Conservation (phyloP, 73 alveolate genomes). For the Stentor roeselii region DNA sequence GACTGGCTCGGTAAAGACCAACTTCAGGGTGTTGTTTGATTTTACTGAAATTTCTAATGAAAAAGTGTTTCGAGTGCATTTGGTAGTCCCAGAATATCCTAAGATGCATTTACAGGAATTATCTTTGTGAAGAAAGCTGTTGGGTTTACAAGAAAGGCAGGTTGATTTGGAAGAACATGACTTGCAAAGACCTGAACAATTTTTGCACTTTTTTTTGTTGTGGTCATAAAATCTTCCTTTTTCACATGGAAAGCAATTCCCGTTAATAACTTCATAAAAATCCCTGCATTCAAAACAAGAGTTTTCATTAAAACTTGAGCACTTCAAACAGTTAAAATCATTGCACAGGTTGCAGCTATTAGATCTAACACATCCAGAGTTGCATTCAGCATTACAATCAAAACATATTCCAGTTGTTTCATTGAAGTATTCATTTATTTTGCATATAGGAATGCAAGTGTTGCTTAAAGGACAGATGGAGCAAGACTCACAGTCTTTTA, state of each 20-base stretch:
- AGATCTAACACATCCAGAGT: background rate
- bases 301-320: background rate
- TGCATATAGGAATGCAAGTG: background rate
- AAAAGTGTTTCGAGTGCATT: background rate
- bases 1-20: background rate
- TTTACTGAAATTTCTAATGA: background rate
- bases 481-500: background rate
- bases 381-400: background rate
- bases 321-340: background rate
- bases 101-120: too few relatives aligned
- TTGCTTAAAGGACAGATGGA: background rate
- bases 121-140: too few relatives aligned
- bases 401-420: background rate
- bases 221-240: too few relatives aligned
- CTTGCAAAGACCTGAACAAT: too few relatives aligned
- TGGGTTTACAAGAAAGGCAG: too few relatives aligned
- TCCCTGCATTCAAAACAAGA: background rate
- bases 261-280: too few relatives aligned
- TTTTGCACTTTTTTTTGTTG: too few relatives aligned
- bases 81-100: background rate
- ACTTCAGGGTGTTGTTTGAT: background rate
- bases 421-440: too few relatives aligned
- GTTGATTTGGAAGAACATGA: too few relatives aligned
- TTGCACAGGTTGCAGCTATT: background rate
- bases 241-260: too few relatives aligned